A percentile compares a stretch with the other conserved stretches of the same genome.
phyloP scores from a whole-genome alignment of 306 rosid genomes.

The Phaseolus lunatus region DNA sequence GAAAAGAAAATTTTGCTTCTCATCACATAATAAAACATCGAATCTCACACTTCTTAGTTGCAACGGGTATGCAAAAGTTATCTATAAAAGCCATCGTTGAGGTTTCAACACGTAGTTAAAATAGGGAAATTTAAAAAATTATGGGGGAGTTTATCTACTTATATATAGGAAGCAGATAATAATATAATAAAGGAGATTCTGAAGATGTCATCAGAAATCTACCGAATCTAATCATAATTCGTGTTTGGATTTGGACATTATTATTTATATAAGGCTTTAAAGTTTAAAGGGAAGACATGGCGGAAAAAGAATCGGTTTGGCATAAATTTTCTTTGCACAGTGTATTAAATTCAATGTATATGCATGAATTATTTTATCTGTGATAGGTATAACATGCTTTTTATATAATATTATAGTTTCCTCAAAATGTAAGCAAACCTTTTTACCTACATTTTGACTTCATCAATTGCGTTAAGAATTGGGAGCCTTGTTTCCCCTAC shows the following conservation, averaged over 20 bases:
- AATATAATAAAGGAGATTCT: no score
- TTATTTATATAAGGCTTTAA: not conserved
- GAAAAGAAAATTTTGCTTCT: no score
- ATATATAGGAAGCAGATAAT: no score
- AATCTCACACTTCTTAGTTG: no score
- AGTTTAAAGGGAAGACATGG: not conserved
- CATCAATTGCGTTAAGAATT: constrained; percentile 4
- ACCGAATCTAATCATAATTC: not conserved
- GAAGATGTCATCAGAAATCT: not conserved
- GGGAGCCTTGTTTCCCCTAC: not conserved
- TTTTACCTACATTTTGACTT: constrained; percentile 52
- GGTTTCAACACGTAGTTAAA: no score
- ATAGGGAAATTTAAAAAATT: no score
- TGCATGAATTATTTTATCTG: not conserved
- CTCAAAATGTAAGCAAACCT: constrained; percentile 48
- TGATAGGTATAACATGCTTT: constrained; percentile 40
- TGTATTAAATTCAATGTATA: constrained; percentile 30
- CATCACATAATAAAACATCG: no score
- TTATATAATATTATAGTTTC: constrained; percentile 43
- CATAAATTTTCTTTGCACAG: not conserved
- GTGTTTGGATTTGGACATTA: not conserved
- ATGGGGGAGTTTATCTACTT: no score
- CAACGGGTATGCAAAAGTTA: no score
- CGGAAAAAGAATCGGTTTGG: not conserved
- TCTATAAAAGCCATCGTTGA: no score